Conservation (phyloP, 2,329 filamentous ascomycete genomes). For the Aspergillus glaucus region DNA sequence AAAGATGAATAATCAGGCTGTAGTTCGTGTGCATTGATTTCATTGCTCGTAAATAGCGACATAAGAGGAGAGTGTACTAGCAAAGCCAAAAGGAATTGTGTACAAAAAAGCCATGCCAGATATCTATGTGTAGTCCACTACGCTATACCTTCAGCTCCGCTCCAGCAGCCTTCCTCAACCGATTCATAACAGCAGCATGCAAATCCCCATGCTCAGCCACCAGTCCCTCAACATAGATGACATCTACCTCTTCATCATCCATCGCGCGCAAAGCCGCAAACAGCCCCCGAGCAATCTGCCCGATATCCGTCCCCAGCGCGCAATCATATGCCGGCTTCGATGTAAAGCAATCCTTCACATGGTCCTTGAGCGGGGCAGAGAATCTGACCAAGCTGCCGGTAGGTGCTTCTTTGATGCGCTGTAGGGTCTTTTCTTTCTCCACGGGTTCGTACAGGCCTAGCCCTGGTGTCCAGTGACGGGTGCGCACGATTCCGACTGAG, state of each 20-base stretch:
- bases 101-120: no score
- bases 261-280: constrained; percentile 83
- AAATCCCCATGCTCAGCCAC: constrained; percentile 65
- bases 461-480: constrained; percentile 30
- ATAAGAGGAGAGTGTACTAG: no score
- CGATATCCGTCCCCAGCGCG: constrained; percentile 62
- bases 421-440: constrained; percentile 15
- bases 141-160: constrained; percentile 46
- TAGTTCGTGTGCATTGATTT: no score
- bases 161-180: constrained; percentile 68
- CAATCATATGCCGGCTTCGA: constrained; percentile 57
- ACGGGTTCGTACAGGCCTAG: constrained; percentile 19
- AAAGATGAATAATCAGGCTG: no score
- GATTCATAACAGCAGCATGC: constrained; percentile 80
- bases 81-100: not conserved
- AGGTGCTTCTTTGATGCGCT: constrained; percentile 16
- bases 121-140: constrained; percentile 4
- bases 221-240: constrained; percentile 89
- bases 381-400: constrained; percentile 23
- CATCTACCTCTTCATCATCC: constrained; percentile 69
- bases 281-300: constrained; percentile 73
- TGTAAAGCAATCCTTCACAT: constrained; percentile 9
- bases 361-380: constrained; percentile 19
- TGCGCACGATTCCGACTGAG: constrained; percentile 36
- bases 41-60: no score